Evolutionary conservation across 495 filamentous ascomycete genomes (phyloP), one percentile per base, ranked within the genome.

Genomic region (Penicillium ochrochloron): DNA sequence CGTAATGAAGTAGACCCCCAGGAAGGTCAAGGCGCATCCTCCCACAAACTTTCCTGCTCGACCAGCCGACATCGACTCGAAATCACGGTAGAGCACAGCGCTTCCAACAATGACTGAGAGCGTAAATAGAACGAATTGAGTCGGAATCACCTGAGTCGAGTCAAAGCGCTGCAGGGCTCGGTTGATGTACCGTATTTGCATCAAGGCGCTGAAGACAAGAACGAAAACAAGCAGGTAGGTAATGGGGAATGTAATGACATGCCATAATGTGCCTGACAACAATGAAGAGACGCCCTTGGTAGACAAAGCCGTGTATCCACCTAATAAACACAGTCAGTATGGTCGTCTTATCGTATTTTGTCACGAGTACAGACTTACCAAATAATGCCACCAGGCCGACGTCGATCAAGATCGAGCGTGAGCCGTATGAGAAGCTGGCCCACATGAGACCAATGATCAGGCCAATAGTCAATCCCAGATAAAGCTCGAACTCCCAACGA

Each of bases 251-350:
- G 94, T 90, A 60, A 98, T 88, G 9, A 90, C 90, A 60, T 89
- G 88, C 82, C 93, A 92, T 21, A 97, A 83, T 2, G 89, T 95
- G 29, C 90, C 92, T 3, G 94, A 96, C 46, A 99, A 84, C 73
- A 99, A 87, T 0, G 95, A 97, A 5, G 95, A 94, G 19, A 99
- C 91, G 61, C 95, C 95, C 74, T 98, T 99, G 39, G 95, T 99
- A 7, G 94, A 92, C 14, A 99, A 84, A 41, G 91, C 95, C 11
- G 95, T 99, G 77, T 97, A 99, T 59, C 92, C 95, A 57, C 93
- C 92, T 94, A 60, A 44, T 44, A 21, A 34, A 33, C 14, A 33
- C 10, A 27, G 65, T 80, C 48, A 80, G 81, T 73, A 72, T 63
- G 2, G 17, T 5, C 27, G 10, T 23, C 8, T 17, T 3, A 34